Base-by-base conservation (phyloP, 331 rosid species). In the Spiraea crenata region DNA sequence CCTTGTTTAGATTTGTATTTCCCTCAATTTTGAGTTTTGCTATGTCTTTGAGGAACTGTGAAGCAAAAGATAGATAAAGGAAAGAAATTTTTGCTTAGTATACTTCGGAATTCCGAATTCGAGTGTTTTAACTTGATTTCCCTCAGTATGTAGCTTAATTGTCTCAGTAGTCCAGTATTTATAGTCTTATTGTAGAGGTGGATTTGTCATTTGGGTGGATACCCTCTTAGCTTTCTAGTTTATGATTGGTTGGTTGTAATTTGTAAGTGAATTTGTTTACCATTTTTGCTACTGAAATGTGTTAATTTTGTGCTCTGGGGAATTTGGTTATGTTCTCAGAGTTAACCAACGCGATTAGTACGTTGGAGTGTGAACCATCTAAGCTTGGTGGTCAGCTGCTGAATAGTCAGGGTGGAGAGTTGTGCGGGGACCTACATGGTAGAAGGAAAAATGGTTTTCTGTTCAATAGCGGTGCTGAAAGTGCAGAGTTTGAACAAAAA, bases 401-500 rank as follows among this genome's bases (percentile, higher is more conserved):
- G 60, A 79, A 77, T 51, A 58, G 73, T 70, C 83, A 70, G 72
- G 72, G 82, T 57, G 91, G 78, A 50, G 80, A 70, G 38, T 69
- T 71, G 31, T 69, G 83, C n/a, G 86, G 76, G 76, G 60, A 58
- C 80, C 62, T 56, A 37, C 76, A 72, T 64, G 62, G 57, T 20
- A 78, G 54, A 57, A 85, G 76, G 38, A 85, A 80, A 79, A 88
- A 67, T 81, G 67, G 81, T 65, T 44, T 69, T 72, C 71, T 78
- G 72, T 73, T 57, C 74, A 69, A 69, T 83, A 81, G 85, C 46
- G 79, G 66, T 76, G 64, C 64, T 9, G 91, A 85, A 71, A 82
- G 77, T 65, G 76, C 72, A 61, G 80, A 77, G 40, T 74, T 67
- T 40, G 90, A 87, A 69, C 81, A 79, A 62, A 95, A 88, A 78